A percentile compares a stretch with the other conserved stretches of the same genome.
Evolutionary conservation across 164 flowering plant species (phyloP).

Genomic region (Chimonanthus salicifolius): DNA sequence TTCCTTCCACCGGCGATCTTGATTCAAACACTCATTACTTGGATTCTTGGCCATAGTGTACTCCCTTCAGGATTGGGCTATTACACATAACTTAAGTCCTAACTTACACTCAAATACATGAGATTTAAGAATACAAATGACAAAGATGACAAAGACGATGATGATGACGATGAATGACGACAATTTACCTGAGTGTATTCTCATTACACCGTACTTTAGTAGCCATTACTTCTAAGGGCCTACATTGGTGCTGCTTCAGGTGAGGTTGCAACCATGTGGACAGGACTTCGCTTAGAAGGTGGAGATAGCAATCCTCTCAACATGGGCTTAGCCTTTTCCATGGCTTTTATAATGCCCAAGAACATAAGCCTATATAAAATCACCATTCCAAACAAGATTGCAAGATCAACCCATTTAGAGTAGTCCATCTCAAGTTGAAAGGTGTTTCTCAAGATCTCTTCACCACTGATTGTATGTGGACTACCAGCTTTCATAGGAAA

Average conservation of each 20-base stretch:
- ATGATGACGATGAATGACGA: background rate
- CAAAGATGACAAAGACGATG: background rate
- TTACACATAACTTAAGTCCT: no score
- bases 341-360: conserved; percentile 30
- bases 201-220: no score
- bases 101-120: no score
- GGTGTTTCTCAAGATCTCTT: conserved; percentile 22
- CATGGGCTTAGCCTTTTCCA: conserved; percentile 34
- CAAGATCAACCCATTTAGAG: conserved; percentile 55
- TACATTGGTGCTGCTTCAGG: background rate
- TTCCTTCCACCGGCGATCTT: no score
- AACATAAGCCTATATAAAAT: conserved; percentile 36
- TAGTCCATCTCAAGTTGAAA: conserved; percentile 41
- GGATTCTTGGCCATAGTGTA: no score
- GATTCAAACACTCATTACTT: no score
- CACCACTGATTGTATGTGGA: conserved; percentile 24
- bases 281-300: conserved; percentile 3
- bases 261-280: background rate
- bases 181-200: no score
- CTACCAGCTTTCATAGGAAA: conserved; percentile 25
- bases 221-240: background rate
- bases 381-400: conserved; percentile 44
- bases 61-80: no score
- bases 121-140: no score
- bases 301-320: conserved; percentile 15